Conservation (phyloP, 2,329 filamentous ascomycete species). For the Cladophialophora psammophila region DNA sequence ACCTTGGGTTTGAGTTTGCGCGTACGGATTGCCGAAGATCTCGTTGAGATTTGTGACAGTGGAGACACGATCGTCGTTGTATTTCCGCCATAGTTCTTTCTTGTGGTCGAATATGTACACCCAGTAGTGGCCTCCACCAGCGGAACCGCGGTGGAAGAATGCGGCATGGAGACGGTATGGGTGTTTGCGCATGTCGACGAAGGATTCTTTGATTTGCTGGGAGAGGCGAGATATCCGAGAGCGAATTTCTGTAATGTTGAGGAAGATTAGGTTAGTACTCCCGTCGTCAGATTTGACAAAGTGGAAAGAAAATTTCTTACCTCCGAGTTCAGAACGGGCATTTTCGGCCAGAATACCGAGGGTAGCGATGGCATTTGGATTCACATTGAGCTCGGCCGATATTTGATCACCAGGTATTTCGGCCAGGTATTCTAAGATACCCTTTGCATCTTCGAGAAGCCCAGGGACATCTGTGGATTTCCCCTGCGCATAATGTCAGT, state of each 20-base stretch:
- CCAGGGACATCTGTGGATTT: slow-evolving; percentile 35
- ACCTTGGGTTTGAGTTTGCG: slow-evolving; percentile 18
- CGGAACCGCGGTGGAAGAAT: slow-evolving; percentile 79
- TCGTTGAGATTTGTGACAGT: slow-evolving; percentile 67
- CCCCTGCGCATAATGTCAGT: slow-evolving; percentile 29
- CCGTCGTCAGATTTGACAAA: neutral
- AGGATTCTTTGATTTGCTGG: slow-evolving; percentile 63
- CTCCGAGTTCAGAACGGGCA: slow-evolving; percentile 34
- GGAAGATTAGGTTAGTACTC: slow-evolving; percentile 4
- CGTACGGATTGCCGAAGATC: slow-evolving; percentile 57
- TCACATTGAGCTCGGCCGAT: slow-evolving; percentile 30
- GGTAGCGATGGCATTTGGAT: slow-evolving; percentile 29
- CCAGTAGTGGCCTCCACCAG: slow-evolving; percentile 88
- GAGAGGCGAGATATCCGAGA: slow-evolving; percentile 25
- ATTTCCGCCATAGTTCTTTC: slow-evolving; percentile 82
- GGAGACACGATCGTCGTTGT: slow-evolving; percentile 86
- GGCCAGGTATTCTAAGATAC: slow-evolving; percentile 34
- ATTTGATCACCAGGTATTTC: slow-evolving; percentile 26
- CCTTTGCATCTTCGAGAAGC: slow-evolving; percentile 37
- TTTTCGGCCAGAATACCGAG: slow-evolving; percentile 34
- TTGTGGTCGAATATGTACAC: slow-evolving; percentile 94
- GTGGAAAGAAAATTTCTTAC: slow-evolving; percentile 10
- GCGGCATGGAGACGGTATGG: slow-evolving; percentile 88
- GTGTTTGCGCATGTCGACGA: slow-evolving; percentile 68
- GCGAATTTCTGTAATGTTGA: slow-evolving; percentile 24